Base-by-base conservation (phyloP, 768 basidiomycete genomes). In the Tricholoma furcatifolium region DNA sequence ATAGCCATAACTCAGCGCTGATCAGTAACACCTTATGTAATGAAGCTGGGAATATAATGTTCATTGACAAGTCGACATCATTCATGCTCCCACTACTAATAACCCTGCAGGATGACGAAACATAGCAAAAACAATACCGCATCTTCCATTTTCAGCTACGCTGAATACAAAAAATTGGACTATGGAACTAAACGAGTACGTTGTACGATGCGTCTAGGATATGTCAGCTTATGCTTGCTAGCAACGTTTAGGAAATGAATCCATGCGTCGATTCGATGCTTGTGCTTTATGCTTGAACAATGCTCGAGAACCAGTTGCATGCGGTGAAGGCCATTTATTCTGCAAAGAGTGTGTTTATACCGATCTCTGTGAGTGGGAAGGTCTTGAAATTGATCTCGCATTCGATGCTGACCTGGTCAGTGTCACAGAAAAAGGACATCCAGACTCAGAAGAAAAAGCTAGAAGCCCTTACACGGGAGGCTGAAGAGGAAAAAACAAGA, bases 261-360 rank as follows among this genome's bases (percentile, higher is more conserved):
- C 89, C 10, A 92, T 95, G 88, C 84, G 93, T 35, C 81, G 81
- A 47, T 94, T 97, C 67, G 92, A 97, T 67, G 85, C 92, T 1
- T 98, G 97, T 65, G 79, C 88, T 5, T 79, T 97, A 12, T 99
- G 96, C 67, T 74, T 97, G 32, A 85, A 91, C 49, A 78, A 80
- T 38, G 94, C 91, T 5, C 74, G 90, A 43, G 88, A 93, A 47
- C 93, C 96, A 0, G 74, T 95, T 31, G 81, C 87, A 10, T 98
- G 97, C 62, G 68, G 74, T 24, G 81, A 90, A 46, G 97, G 97
- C 0, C 97, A 98, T 69, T 60, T 98, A 20, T 98, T 93, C 67
- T 99, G 97, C 78, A 92, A 89, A 65, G 96, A 98, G 71, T 98
- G 97, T 62, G 87, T 88, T 21, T 84, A 94, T 54, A 83, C 87